Conservation (phyloP, 2,329 filamentous ascomycete species). For the Colletotrichum sp. region DNA sequence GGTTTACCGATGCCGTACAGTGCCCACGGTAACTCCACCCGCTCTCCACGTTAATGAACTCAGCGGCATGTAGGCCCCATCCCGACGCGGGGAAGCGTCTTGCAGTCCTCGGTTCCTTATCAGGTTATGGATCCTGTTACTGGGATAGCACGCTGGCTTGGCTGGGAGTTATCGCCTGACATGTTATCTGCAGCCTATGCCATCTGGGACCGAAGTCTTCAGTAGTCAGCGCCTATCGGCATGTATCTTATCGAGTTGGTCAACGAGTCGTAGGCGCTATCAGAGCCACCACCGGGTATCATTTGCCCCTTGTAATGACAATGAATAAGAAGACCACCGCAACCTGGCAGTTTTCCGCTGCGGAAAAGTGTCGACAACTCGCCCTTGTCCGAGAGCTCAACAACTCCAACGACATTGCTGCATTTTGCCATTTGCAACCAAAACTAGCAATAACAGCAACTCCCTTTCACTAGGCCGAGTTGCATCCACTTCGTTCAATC, state of each 20-base stretch:
- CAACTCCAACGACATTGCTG: background rate
- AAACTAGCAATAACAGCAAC: background rate
- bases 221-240: background rate
- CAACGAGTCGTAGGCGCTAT: background rate
- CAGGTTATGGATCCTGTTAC: background rate
- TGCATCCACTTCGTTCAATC: background rate
- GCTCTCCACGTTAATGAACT: background rate
- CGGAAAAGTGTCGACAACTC: constrained; percentile 1
- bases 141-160: background rate
- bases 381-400: background rate
- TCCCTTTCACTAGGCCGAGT: background rate
- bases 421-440: background rate
- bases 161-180: background rate
- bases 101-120: background rate
- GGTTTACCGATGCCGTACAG: background rate
- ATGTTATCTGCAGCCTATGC: constrained; percentile 10
- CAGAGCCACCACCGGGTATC: background rate
- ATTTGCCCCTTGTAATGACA: background rate
- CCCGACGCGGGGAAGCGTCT: constrained; percentile 5
- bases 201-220: background rate
- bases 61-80: background rate
- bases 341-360: background rate
- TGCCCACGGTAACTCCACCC: constrained; percentile 10
- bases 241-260: background rate
- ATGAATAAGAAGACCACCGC: background rate